Base-by-base conservation (phyloP, 768 basidiomycete species). In the Coprinopsis sp. region DNA sequence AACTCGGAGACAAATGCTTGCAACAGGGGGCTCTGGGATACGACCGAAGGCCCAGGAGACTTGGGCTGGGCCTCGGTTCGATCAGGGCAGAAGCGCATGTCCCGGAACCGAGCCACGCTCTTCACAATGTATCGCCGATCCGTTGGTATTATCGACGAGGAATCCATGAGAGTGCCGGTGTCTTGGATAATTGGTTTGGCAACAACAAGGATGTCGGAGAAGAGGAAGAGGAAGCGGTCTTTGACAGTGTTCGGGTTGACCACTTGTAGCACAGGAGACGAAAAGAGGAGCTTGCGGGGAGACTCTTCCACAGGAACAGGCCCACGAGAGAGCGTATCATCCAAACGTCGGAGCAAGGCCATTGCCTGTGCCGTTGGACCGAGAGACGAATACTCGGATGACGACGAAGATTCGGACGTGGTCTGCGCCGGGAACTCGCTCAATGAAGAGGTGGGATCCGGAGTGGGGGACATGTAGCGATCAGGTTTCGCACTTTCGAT, bases 211-310 rank as follows among this genome's bases (percentile, higher is more conserved):
- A 98, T 78, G 63, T 99, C 96, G 63, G 73, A 91, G 77, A 99
- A 99, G n/a, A 98, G 77, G 71, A 98, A 94, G 8, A 98, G 77
- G 69, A 91, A 91, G 10, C 96, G 84, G 59, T 97, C 93, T 64
- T 98, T 97, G 63, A 93, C 87, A 1, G 89, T 93, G 64, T 95
- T 87, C 33, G 83, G 76, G 65, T 96, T 92, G 54, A 91, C 91
- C 12, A 98, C 91, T 66, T 99, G 96, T 4, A 95, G 71, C 6
- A 95, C 88, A 1, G 92, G 86, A 2, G 87, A 86, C 1, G 87
- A 85, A 33, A 94, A 69, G 13, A 96, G 68, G 31, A 97, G 68
- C 62, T 86, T 91, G 33, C 96, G 80, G 6, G 91, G 90, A 13
- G 92, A 89, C 51, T 89, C 82, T 53, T 95, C 91, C 41, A 94